Percentiles rank a stretch among this genome's conserved stretches.
Conservation (phyloP, 352 stramenopile genomes). For the Blastocystis sp. region DNA sequence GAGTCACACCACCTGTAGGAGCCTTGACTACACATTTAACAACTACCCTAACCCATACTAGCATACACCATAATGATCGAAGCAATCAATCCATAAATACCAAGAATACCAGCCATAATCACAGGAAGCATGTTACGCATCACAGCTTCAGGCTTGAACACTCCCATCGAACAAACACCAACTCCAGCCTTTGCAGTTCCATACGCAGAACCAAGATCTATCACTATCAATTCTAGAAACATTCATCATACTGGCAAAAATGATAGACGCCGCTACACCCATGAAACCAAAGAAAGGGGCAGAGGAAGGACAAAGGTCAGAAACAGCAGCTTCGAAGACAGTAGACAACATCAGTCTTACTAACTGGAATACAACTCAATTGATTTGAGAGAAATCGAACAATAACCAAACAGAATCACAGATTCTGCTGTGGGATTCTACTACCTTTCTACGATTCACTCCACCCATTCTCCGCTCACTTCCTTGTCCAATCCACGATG, state of each 20-base stretch:
- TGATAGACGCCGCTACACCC: slow-evolving; percentile 88
- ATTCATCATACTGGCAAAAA: slow-evolving; percentile 81
- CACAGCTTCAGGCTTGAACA: slow-evolving; percentile 89
- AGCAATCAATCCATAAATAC: slow-evolving; percentile 85
- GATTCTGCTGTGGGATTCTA: no score
- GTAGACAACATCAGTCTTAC: slow-evolving; percentile 36
- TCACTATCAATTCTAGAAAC: slow-evolving; percentile 69
- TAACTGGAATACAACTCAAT: background rate
- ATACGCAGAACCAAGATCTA: slow-evolving; percentile 91
- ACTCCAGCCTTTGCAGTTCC: slow-evolving; percentile 94
- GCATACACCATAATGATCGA: slow-evolving; percentile 77
- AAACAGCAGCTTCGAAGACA: slow-evolving; percentile 72
- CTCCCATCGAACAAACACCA: slow-evolving; percentile 88
- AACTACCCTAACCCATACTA: slow-evolving; percentile 35
- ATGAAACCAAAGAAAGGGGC: slow-evolving; percentile 99
- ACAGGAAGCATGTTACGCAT: slow-evolving; percentile 98
- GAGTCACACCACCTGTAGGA: slow-evolving; percentile 37
- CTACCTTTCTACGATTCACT: no score
- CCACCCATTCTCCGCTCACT: no score
- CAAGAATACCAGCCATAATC: slow-evolving; percentile 90
- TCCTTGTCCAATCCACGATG: no score
- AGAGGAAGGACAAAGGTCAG: slow-evolving; percentile 92
- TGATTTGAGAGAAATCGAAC: background rate
- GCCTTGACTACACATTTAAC: slow-evolving; percentile 12
- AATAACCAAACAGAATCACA: background rate